These are phyloP conservation scores for Phytopythium chamaehyphon DNA, from an alignment of 352 stramenopile genomes.

Conservation along the genomic window DNA sequence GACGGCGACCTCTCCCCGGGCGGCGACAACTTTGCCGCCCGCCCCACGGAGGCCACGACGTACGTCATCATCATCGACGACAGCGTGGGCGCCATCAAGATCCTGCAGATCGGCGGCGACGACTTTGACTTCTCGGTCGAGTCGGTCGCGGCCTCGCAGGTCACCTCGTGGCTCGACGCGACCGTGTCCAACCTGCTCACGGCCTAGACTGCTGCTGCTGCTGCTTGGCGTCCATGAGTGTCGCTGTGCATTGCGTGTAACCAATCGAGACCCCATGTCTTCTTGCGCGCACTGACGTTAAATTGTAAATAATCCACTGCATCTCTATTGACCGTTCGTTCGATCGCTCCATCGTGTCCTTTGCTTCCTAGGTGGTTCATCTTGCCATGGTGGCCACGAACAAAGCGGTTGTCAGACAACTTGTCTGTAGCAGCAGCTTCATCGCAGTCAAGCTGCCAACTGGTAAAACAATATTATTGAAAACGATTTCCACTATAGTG, in stretches of 20 bases:
- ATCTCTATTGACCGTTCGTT: no score
- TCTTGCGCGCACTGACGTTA: no score
- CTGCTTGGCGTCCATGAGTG: background rate
- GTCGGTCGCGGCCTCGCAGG: constrained; percentile 21
- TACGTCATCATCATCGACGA: constrained; percentile 56
- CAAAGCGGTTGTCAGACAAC: no score
- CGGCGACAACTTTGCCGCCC: constrained; percentile 37
- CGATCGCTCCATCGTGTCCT: no score
- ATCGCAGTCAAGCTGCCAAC: no score
- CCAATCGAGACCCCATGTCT: no score
- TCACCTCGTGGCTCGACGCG: constrained; percentile 28
- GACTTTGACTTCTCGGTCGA: constrained; percentile 36
- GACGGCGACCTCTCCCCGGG: constrained; percentile 38
- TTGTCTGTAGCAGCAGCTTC: no score
- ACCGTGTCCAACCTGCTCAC: constrained; percentile 35
- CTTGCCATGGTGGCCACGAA: no score
- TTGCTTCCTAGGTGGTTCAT: no score
- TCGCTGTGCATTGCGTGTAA: background rate
- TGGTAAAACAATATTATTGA: constrained; percentile 1
- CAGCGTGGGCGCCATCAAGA: constrained; percentile 31
- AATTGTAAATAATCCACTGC: no score
- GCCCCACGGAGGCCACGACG: constrained; percentile 30
- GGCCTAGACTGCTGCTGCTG: background rate
- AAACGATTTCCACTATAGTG: background rate
- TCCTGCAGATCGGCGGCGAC: constrained; percentile 33